Evolutionary conservation across 768 basidiomycete species (phyloP).

Genomic region (Nidula microcarpa): DNA sequence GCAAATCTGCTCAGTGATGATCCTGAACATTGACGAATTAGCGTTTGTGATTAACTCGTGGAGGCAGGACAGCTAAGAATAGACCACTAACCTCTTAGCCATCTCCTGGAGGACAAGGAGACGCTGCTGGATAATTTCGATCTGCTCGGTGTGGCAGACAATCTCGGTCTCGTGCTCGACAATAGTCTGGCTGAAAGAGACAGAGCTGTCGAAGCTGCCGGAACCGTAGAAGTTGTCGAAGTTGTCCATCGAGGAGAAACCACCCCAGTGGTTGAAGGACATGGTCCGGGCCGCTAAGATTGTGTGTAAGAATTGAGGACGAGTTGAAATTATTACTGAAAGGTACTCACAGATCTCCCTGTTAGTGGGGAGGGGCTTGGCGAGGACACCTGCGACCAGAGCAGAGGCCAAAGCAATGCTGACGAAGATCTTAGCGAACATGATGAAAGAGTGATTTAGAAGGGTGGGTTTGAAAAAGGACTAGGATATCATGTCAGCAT

Average conservation of each 20-base stretch:
- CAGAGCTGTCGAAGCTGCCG: slow-evolving; percentile 37
- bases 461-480: slow-evolving; percentile 9
- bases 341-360: slow-evolving; percentile 8
- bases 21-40: slow-evolving; percentile 16
- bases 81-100: slow-evolving; percentile 33
- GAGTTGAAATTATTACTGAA: no score
- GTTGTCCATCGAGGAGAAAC: slow-evolving; percentile 26
- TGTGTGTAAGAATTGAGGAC: not conserved
- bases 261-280: slow-evolving; percentile 35
- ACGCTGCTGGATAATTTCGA: slow-evolving; percentile 42
- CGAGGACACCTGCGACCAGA: slow-evolving; percentile 21
- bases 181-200: slow-evolving; percentile 20
- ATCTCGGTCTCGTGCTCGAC: slow-evolving; percentile 28
- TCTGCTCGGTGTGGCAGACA: slow-evolving; percentile 32
- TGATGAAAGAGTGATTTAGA: slow-evolving; percentile 19
- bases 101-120: slow-evolving; percentile 43
- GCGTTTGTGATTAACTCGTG: not conserved
- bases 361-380: slow-evolving; percentile 17
- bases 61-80: not conserved
- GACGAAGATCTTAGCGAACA: slow-evolving; percentile 32
- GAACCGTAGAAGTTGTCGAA: slow-evolving; percentile 47
- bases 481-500: slow-evolving; percentile 8
- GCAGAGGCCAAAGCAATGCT: slow-evolving; percentile 21
- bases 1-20: slow-evolving; percentile 44
- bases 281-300: not conserved